Evolutionary conservation across 1,139 yeast genomes (phyloP).

Genomic region (Nematodospora anomalae): DNA sequence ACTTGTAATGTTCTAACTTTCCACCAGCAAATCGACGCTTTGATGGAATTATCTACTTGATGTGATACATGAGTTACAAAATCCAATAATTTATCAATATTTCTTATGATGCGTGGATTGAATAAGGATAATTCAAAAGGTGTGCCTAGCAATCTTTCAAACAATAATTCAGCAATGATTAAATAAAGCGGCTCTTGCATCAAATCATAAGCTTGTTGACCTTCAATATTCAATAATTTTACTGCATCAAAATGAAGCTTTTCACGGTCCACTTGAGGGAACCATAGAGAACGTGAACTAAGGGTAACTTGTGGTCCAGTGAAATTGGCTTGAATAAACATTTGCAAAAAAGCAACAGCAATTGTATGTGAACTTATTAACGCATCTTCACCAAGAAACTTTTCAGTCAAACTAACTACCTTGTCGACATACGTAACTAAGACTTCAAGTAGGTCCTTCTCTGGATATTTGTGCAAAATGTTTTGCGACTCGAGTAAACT

Average conservation of each 20-base stretch:
- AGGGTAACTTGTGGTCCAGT: slow-evolving; percentile 74
- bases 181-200: slow-evolving; percentile 55
- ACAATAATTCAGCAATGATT: slow-evolving; percentile 46
- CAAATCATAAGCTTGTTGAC: slow-evolving; percentile 64
- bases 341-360: slow-evolving; percentile 63
- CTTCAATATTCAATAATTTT: slow-evolving; percentile 50
- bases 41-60: slow-evolving; percentile 25
- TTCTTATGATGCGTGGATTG: slow-evolving; percentile 16
- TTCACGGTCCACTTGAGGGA: slow-evolving; percentile 29
- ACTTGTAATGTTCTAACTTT: slow-evolving; percentile 63
- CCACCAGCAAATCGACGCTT: slow-evolving; percentile 69
- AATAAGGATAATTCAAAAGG: slow-evolving; percentile 29
- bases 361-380: slow-evolving; percentile 31
- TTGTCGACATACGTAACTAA: slow-evolving; percentile 21
- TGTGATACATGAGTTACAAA: slow-evolving; percentile 23
- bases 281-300: slow-evolving; percentile 33
- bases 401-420: slow-evolving; percentile 15
- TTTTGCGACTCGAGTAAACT: slow-evolving; percentile 13
- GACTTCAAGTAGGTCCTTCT: slow-evolving; percentile 19
- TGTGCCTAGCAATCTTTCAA: slow-evolving; percentile 48
- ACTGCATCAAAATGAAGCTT: slow-evolving; percentile 35
- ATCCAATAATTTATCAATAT: slow-evolving; percentile 20
- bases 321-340: slow-evolving; percentile 72
- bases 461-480: slow-evolving; percentile 22
- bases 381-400: slow-evolving; percentile 14